Base-by-base conservation (phyloP, 331 rosid genomes). In the Pyrus hybrid region DNA sequence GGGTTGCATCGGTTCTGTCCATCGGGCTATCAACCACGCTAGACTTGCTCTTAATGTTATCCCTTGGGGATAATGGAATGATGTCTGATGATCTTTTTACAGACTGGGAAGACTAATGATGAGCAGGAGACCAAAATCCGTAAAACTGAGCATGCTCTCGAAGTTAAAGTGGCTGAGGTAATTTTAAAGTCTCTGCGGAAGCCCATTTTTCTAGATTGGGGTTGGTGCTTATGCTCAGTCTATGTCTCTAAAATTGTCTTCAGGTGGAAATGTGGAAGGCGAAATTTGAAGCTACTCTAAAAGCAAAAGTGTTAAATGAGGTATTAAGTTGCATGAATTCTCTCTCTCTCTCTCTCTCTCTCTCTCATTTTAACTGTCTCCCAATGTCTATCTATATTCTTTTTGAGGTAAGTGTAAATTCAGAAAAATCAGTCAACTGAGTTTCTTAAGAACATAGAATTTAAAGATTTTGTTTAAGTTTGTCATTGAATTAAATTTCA, bases 261-360 rank as follows among this genome's bases (percentile, higher is more conserved):
- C 78, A 93, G 98, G 97, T 90, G 85, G 96, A 93, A 80, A 86
- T 93, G 93, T 18, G 88, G 66, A 93, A 86, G 87, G 95, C 91
- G 7, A 93, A 93, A 83, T 70, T 81, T 53, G 97, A 93, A 82
- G 95, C 87, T 73, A 75, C 90, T 82, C 58, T 79, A 71, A 91
- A 74, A 85, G 69, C 77, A 47, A 87, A 80, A 68, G 90, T 84
- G 78, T 86, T 93, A 72, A 71, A 21, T 4, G 86, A 88, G 97
- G 98, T 93, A 81, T 74, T 79, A 74, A 49, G 62, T 56, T 80
- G 45, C 23, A 41, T 66, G 67, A 57, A 76, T 75, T 70, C 21
- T 32, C 43, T 45, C 67, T 8, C 41, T 8, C 41, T 63, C 61
- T 8, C 41, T 8, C 41, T 70, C 21, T 32, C 43, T 45, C 67